These are phyloP conservation scores for Coemansia sp. DNA, from an alignment of 192 early-diverging fungal species.

Conservation along the genomic window DNA sequence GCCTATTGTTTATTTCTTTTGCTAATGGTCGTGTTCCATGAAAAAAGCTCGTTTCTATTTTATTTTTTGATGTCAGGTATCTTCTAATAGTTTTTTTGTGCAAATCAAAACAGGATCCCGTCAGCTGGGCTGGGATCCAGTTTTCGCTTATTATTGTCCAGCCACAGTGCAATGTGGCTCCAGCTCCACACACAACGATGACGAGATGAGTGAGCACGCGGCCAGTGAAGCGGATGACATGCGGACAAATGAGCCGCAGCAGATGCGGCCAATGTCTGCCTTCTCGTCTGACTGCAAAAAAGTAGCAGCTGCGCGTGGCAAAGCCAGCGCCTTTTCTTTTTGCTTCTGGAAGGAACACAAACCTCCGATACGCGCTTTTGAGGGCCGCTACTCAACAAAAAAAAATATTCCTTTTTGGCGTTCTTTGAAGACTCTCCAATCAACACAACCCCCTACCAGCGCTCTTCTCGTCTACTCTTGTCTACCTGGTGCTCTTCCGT, in stretches of 20 bases:
- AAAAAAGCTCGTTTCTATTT: neutral
- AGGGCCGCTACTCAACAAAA: neutral
- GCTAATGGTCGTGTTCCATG: neutral
- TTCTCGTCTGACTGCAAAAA: too few species aligned
- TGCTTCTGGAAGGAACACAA: neutral
- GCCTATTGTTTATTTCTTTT: conserved; percentile 13
- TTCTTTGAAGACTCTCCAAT: neutral
- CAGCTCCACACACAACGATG: neutral
- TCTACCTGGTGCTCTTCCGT: neutral
- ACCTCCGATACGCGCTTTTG: neutral
- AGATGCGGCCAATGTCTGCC: neutral
- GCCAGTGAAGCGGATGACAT: neutral
- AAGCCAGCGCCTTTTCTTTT: too few species aligned
- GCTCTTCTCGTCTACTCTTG: neutral
- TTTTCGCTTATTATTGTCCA: neutral
- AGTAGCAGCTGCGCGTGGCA: too few species aligned
- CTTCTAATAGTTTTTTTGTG: neutral
- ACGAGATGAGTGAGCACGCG: neutral
- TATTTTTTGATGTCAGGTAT: neutral
- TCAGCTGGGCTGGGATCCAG: neutral
- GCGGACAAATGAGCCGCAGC: neutral
- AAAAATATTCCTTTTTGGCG: neutral
- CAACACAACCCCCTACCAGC: neutral
- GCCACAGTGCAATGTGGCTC: neutral
- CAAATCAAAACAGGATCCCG: neutral